Conservation (phyloP, 2,329 filamentous ascomycete genomes). For the Podosphaera fusca region DNA sequence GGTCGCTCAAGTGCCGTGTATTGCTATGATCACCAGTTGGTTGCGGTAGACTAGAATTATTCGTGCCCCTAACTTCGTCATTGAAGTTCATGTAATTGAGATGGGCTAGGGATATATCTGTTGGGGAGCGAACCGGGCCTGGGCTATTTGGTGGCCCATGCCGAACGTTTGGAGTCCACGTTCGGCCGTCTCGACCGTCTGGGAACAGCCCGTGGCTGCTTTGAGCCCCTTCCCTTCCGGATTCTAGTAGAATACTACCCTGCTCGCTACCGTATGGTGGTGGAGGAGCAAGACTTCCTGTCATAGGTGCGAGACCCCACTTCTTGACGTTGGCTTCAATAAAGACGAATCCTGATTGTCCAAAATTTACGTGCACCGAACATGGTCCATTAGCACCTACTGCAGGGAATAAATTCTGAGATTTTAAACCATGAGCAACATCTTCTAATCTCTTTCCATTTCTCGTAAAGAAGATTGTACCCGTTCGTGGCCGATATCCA, state of each 20-base stretch:
- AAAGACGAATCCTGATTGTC: slow-evolving; percentile 93
- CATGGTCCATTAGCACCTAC: slow-evolving; percentile 91
- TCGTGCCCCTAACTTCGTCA: slow-evolving; percentile 37
- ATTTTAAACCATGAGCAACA: slow-evolving; percentile 74
- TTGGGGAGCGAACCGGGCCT: slow-evolving; percentile 72
- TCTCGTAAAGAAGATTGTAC: slow-evolving; percentile 90
- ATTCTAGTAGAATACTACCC: slow-evolving; percentile 82
- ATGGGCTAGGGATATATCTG: slow-evolving; percentile 84
- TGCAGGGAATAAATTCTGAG: slow-evolving; percentile 92
- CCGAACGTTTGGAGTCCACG: slow-evolving; percentile 57
- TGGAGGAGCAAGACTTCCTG: slow-evolving; percentile 78
- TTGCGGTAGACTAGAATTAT: slow-evolving; percentile 14
- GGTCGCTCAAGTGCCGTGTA: slow-evolving; percentile 12
- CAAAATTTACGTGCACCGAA: slow-evolving; percentile 88
- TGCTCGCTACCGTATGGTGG: slow-evolving; percentile 94
- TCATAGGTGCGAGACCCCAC: slow-evolving; percentile 93
- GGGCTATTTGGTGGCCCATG: slow-evolving; percentile 56
- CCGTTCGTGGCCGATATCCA: slow-evolving; percentile 81
- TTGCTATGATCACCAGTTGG: slow-evolving; percentile 6
- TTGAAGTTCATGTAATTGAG: slow-evolving; percentile 46
- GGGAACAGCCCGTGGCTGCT: slow-evolving; percentile 23
- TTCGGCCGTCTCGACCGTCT: slow-evolving; percentile 37
- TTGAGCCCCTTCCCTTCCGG: slow-evolving; percentile 34
- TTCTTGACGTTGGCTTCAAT: slow-evolving; percentile 99
- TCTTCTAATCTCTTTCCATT: slow-evolving; percentile 97